Evolutionary conservation across 1,139 yeast genomes (phyloP).

Genomic region (Zygosaccharomyces sapae): DNA sequence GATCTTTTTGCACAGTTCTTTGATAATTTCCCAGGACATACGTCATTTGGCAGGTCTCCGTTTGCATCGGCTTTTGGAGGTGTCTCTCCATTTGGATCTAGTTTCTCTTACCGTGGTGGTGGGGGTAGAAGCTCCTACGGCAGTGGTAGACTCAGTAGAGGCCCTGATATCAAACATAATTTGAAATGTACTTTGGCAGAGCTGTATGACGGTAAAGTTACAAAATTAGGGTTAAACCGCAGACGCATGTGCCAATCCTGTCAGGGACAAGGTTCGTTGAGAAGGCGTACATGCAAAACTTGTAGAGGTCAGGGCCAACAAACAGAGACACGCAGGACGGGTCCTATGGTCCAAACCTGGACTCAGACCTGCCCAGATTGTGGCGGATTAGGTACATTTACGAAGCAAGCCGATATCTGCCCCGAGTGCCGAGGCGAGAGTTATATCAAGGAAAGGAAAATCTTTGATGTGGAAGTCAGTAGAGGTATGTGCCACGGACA

Average conservation of each 20-base stretch:
- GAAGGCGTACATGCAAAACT: conserved; percentile 35
- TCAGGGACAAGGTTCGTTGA: conserved; percentile 44
- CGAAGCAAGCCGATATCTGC: conserved; percentile 40
- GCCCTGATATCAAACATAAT: conserved; percentile 47
- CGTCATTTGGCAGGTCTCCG: conserved; percentile 5
- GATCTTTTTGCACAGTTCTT: conserved; percentile 40
- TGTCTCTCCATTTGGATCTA: not conserved
- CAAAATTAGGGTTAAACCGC: conserved; percentile 45
- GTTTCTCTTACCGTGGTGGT: not conserved
- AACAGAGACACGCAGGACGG: conserved; percentile 25
- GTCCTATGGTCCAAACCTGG: conserved; percentile 33
- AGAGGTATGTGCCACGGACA: conserved; percentile 55
- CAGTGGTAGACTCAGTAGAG: conserved; percentile 28
- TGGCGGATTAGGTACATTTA: conserved; percentile 39
- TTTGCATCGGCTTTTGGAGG: conserved; percentile 4
- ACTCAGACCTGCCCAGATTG: conserved; percentile 40
- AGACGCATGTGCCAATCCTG: conserved; percentile 43
- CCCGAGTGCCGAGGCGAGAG: conserved; percentile 41
- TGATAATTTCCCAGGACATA: conserved; percentile 25
- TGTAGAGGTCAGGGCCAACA: conserved; percentile 38
- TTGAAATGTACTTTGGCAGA: conserved; percentile 45
- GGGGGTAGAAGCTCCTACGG: not conserved
- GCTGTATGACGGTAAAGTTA: conserved; percentile 46
- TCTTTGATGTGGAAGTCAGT: conserved; percentile 47
- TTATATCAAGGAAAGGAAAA: conserved; percentile 44